Conservation (phyloP, 805 yeast species). For the Saturnispora bothae region DNA sequence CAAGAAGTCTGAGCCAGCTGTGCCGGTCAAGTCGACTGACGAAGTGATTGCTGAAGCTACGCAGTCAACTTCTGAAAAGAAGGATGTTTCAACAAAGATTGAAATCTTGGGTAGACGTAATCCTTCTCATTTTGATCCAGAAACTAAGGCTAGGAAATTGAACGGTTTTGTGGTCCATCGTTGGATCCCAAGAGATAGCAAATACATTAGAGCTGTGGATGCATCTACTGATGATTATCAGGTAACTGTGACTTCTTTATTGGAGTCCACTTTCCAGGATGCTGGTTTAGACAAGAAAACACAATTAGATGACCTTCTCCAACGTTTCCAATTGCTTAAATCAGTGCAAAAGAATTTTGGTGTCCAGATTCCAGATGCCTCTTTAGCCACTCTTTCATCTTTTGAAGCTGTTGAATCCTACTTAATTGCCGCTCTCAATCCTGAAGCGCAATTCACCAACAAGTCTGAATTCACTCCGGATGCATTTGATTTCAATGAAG, state of each 20-base stretch:
- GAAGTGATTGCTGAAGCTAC: constrained; percentile 4
- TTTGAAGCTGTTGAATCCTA: constrained; percentile 30
- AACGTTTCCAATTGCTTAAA: constrained; percentile 41
- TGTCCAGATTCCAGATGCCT: constrained; percentile 42
- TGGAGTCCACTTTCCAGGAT: constrained; percentile 12
- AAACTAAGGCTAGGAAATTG: constrained; percentile 16
- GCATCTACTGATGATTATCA: constrained; percentile 9
- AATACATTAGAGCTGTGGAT: constrained; percentile 10
- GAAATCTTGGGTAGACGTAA: constrained; percentile 25
- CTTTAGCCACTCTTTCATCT: constrained; percentile 32
- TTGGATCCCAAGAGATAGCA: constrained; percentile 25
- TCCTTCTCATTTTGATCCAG: constrained; percentile 19
- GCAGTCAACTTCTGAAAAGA: background rate
- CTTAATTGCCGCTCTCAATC: constrained; percentile 28
- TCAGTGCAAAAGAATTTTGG: constrained; percentile 38
- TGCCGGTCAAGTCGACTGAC: constrained; percentile 7
- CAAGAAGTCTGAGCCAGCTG: constrained; percentile 5
- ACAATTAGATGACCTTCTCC: constrained; percentile 29
- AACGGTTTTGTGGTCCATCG: constrained; percentile 23
- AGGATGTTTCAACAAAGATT: constrained; percentile 10
- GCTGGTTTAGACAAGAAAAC: background rate
- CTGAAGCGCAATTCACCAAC: constrained; percentile 28
- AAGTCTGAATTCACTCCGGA: constrained; percentile 60
- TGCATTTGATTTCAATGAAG: constrained; percentile 51
- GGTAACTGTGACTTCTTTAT: constrained; percentile 11